Evolutionary conservation across 2,329 filamentous ascomycete species (phyloP), one percentile per base, ranked within the genome.

Genomic region (Chlorencoelia australis): DNA sequence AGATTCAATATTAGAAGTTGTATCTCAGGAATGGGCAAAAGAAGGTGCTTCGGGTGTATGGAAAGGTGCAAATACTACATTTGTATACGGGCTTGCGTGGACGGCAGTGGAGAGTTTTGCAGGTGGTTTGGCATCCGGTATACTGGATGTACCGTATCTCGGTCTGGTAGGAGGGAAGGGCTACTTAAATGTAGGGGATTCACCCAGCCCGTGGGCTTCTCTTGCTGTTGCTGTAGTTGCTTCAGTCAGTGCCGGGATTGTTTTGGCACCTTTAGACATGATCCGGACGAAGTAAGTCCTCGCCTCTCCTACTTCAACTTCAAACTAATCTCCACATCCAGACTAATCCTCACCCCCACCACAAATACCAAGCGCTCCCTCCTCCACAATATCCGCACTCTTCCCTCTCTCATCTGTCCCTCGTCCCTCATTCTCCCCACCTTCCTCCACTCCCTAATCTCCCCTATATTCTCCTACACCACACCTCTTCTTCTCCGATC

Each of bases 41-140:
- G 89, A 94, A 56, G 85, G 87, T 22, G 80, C 80, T 0, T 88
- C 87, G 70, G 91, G 91, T 4, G 79, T 95, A 4, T 98, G 89
- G 88, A 95, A 95, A 59, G 78, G 81, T 7, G 85, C 87, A 24
- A 96, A 96, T 56, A 77, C 83, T 10, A 93, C 87, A 1, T 98
- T 96, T 54, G 68, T 96, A 33, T 94, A 96, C 62, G 83, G 79
- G 0, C 75, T 95, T 30, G 69, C 96, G 13, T 75, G 88, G 44
- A 86, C 86, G 8, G 80, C 93, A 6, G 65, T 94, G 19, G 91
- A 96, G 58, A 88, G 85, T 49, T 98, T 93, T 79, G 83, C 88
- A 7, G 75, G 87, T 51, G 91, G 86, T 52, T 71, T 95, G 35
- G 69, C 96, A n/a, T 86, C 86, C 29, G 89, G 91, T 1, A 69